A percentile compares a stretch with the other conserved stretches of the same genome.
Evolutionary conservation across 2,329 filamentous ascomycete species (phyloP).

Genomic region (Apiospora marii): DNA sequence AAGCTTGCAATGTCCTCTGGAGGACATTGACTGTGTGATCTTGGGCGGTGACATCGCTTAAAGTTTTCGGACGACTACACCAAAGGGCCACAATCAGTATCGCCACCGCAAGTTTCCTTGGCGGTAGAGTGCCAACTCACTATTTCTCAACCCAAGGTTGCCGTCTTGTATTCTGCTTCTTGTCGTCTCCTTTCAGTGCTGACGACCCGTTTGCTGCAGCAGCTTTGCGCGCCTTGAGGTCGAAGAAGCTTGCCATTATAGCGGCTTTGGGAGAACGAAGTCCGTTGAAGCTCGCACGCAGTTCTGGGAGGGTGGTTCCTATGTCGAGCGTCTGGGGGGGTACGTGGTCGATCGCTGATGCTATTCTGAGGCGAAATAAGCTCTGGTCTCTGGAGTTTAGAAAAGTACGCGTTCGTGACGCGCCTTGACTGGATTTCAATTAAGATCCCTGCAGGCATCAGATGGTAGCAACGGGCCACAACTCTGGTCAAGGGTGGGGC

Average conservation of each 20-base stretch:
- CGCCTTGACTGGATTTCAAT: conserved; percentile 5
- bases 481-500: not conserved
- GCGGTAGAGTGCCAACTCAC: conserved; percentile 56
- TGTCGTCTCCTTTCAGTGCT: conserved; percentile 71
- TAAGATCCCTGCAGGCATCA: not conserved
- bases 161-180: conserved; percentile 69
- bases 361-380: not conserved
- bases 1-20: conserved; percentile 89
- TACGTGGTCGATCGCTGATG: conserved; percentile 2
- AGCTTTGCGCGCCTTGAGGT: conserved; percentile 88
- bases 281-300: not conserved
- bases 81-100: conserved; percentile 38
- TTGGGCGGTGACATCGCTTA: conserved; percentile 95
- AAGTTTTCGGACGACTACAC: conserved; percentile 84
- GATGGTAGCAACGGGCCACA: not conserved
- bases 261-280: not conserved
- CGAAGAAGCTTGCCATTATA: conserved; percentile 90
- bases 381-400: not conserved
- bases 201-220: conserved; percentile 71
- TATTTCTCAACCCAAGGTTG: conserved; percentile 99
- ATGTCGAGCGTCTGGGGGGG: not conserved
- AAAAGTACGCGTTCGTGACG: conserved; percentile 8
- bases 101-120: not conserved
- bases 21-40: conserved; percentile 96
- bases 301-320: not conserved